Base-by-base conservation (phyloP, 805 yeast genomes). In the Kodamaea neixiangensis region DNA sequence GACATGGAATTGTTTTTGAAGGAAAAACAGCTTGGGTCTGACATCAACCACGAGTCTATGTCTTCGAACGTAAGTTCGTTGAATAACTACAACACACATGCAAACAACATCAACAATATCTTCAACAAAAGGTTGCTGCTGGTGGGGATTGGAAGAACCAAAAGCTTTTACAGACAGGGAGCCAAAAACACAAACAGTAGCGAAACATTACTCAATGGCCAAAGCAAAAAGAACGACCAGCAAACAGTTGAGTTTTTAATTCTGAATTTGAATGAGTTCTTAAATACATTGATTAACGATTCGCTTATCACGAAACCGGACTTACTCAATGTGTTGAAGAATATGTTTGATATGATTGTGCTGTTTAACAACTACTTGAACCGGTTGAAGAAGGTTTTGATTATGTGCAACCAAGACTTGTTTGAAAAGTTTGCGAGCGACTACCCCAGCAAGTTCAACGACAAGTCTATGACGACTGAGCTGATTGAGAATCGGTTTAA, bases 281-380 rank as follows among this genome's bases (percentile, higher is more conserved):
- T 89, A 53, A 87, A 84, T 61, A 79, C 85, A 2, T 75, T 85
- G 17, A 65, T 89, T 55, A 78, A 82, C 54, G 87, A 85, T 56
- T 81, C 90, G 9, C 75, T 88, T 63, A 71, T 88, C 48, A 85
- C 92, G 1, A 81, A 82, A 50, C 75, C 80, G 15, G 75, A 73
- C 44, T 65, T 86, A 47, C 70, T 86, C 41, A 72, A 75, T 44
- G 66, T 76, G 13, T 58, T 81, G 42, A 74, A 77, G 54, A 67
- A 66, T 46, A 58, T 83, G 50, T 67, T 82, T 51, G 74, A 76
- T 39, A 67, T 80, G 44, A 70, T 82, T 25, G 65, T 78, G 14
- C 75, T 73, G 55, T 82, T 67, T 58, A 77, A 79, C 56, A 72
- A 73, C 50, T 80, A 80, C 53, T 59, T 82, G 48, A 63, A 68